Evolutionary conservation across 257 asterid genomes (phyloP).

Genomic region (Capsicum baccatum): DNA sequence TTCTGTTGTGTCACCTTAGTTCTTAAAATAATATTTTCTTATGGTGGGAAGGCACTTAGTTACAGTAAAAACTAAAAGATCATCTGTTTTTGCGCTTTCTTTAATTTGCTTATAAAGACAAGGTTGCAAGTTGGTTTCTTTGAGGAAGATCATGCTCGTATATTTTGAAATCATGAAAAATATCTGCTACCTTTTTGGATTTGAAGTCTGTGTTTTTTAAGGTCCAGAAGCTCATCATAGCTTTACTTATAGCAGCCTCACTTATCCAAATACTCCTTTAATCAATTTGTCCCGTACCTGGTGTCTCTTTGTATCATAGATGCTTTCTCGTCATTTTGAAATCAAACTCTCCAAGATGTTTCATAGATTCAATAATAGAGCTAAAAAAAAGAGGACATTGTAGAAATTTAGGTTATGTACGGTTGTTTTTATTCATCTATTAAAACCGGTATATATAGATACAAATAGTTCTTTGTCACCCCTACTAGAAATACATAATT

Average conservation of each 20-base stretch:
- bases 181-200: not conserved
- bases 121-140: conserved; percentile 14
- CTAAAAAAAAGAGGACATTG: not conserved
- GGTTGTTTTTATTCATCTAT: too few species aligned
- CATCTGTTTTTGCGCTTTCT: not conserved
- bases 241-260: conserved; percentile 5
- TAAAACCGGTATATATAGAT: too few species aligned
- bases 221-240: not conserved
- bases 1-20: not conserved
- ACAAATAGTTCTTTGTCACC: too few species aligned
- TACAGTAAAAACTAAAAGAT: not conserved
- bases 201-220: not conserved
- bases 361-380: not conserved
- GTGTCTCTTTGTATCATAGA: not conserved
- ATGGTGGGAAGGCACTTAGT: conserved; percentile 10
- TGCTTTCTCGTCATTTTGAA: not conserved
- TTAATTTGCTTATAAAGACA: not conserved
- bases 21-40: not conserved
- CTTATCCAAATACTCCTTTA: not conserved
- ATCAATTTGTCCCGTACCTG: not conserved
- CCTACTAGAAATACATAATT: too few species aligned
- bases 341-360: not conserved
- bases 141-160: conserved; percentile 22
- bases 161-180: conserved; percentile 2
- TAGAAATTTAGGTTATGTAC: too few species aligned